Conservation (phyloP, 2,329 filamentous ascomycete species). For the Pseudohalonectria lignicola region DNA sequence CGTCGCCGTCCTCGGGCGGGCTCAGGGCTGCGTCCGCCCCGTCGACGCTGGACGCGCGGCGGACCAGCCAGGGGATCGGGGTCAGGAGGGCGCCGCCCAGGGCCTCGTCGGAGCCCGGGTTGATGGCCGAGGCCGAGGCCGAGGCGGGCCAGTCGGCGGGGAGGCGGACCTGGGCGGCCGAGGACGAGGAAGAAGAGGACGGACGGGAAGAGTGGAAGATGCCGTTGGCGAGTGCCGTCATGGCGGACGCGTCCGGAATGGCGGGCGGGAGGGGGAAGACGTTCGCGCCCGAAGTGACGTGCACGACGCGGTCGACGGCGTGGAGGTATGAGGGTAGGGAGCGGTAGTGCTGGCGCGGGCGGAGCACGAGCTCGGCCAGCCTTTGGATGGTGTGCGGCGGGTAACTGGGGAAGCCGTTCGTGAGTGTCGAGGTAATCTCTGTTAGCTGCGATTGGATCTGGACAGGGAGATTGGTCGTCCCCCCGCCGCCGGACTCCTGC, state of each 20-base stretch:
- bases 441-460: constrained; percentile 52
- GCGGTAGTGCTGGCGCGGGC: constrained; percentile 68
- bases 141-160: constrained; percentile 5
- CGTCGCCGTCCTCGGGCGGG: constrained; percentile 1
- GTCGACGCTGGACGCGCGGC: constrained; percentile 2
- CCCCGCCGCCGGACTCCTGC: constrained; percentile 13
- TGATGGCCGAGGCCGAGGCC: constrained; percentile 23
- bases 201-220: constrained; percentile 27
- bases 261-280: constrained; percentile 73
- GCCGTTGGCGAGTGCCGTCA: constrained; percentile 48
- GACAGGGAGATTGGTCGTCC: constrained; percentile 48
- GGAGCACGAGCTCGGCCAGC: constrained; percentile 73
- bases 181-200: constrained; percentile 21
- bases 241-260: constrained; percentile 44
- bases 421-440: constrained; percentile 51
- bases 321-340: constrained; percentile 77
- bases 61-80: constrained; percentile 76
- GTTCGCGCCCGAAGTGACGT: constrained; percentile 72
- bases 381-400: constrained; percentile 92
- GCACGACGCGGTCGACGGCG: constrained; percentile 81
- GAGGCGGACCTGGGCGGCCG: constrained; percentile 9
- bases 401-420: constrained; percentile 54
- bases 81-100: constrained; percentile 85
- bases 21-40: constrained; percentile 2
- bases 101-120: constrained; percentile 73